Base-by-base conservation (phyloP, 2,329 filamentous ascomycete genomes). In the Aspergillus terreus region DNA sequence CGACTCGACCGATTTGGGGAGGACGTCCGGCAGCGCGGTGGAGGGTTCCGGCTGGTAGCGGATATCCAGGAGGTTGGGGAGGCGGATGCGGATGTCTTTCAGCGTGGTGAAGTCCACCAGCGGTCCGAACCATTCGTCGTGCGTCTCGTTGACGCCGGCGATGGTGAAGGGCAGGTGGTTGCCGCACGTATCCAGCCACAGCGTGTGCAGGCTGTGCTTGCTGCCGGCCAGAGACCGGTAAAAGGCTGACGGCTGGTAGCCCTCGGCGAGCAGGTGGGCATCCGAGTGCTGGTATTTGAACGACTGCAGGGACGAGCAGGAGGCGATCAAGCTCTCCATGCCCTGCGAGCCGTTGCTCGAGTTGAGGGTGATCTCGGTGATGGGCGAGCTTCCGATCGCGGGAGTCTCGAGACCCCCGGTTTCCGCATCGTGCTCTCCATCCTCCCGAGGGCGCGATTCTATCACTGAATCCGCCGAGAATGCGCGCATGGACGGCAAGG, bases 231-330 rank as follows among this genome's bases (percentile, higher is more conserved):
- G 52, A 7, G 64, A 63, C 27, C 46, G 53, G 47, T 58, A 49
- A 44, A 68, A 66, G 1, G 62, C 60, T 1, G 58, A 51, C 1
- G 64, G 65, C 30, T 57, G 60, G 48, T 62, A 67, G 4, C 62
- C 64, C 38, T 61, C 57, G 0, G 63, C 57, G 2, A 57, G 52
- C 6, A 64, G 38, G n/a, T 64, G 61, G 2, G 57, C 56, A 43
- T 68, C 64, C 1, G 63, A 65, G 50, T 68, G 65, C 40, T 68
- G 65, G 25, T 68, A 66, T 45, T 66, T 67, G 50, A 68, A 66
- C 1, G 62, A 63, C 4, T 51, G 56, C 14, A 68, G 47, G 1
- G 56, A 50, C 6, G 58, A 44, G 49, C 65, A 67, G 3, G 57
- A 57, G 2, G 53, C 43, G 9, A 67, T 47, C 19, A 67, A 27